Base-by-base conservation (phyloP, 1,139 yeast species). In the Geotrichum bryndzae region DNA sequence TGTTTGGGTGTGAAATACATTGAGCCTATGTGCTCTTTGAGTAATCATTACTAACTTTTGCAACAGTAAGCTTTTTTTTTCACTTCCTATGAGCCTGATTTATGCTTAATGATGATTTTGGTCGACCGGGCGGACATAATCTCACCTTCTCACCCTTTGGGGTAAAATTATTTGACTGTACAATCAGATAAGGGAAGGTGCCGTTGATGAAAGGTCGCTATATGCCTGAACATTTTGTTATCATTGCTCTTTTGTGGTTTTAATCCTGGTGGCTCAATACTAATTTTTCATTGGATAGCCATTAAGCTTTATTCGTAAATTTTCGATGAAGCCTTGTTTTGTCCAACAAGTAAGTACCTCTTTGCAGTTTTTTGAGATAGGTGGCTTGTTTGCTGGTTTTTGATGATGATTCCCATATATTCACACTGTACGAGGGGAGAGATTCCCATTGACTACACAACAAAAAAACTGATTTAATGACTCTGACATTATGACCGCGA, bases 111-210 rank as follows among this genome's bases (percentile, higher is more conserved):
- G 64, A 62, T 50, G 64, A 62, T 62, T 56, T 60, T 53, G 55
- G 64, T 60, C 64, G 64, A 62, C 64, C 64, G 64, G 64, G 64
- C 64, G 64, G 64, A 62, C 64, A 62, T 60, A 62, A 54, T 58
- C 58, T 48, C 60, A 54, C 35, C 50, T 51, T 52, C 50, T 54
- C 60, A 55, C 60, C 57, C 18, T 41, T 22, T 18, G 31, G 54
- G 58, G 61, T 57, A 57, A 56, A 60, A 56, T 50, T 53, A 48
- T 48, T 23, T 56, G 63, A 33, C 58, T 56, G 63, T 60, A 60
- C 63, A 60, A 57, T 29, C 56, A 52, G 46, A 53, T 33, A 46
- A 45, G 63, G 63, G 53, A 29, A 33, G 38, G 58, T 45, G 60
- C 52, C 45, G 58, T 57, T 60, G 63, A 60, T 60, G 63, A 60